A percentile compares a stretch with the other conserved stretches of the same genome.
phyloP scores from a whole-genome alignment of 116 monocot genomes.

The Cymodocea nodosa region DNA sequence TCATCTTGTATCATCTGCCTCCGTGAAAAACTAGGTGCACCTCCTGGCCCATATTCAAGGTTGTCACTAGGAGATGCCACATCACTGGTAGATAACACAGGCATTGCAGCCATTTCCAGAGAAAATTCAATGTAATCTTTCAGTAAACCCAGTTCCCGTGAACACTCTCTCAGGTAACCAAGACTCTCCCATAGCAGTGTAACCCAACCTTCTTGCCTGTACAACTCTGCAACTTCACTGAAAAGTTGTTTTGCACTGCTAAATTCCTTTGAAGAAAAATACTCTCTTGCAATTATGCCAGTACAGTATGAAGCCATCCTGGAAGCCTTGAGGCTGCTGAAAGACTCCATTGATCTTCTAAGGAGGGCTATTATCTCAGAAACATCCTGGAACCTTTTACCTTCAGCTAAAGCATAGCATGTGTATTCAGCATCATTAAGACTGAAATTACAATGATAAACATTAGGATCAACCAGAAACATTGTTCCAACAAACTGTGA shows the following conservation, averaged over 20 bases:
- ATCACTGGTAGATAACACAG: conserved; percentile 28
- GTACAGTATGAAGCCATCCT: conserved; percentile 67
- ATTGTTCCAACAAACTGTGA: background rate
- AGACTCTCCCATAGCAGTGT: conserved; percentile 83
- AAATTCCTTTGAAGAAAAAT: conserved; percentile 48
- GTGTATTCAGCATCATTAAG: conserved; percentile 75
- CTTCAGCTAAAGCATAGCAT: conserved; percentile 54
- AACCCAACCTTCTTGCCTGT: conserved; percentile 87
- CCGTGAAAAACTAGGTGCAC: conserved; percentile 42
- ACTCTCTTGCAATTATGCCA: conserved; percentile 65
- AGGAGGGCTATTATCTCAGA: conserved; percentile 76
- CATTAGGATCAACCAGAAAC: conserved; percentile 16
- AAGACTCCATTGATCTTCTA: conserved; percentile 74
- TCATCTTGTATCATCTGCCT: conserved; percentile 71
- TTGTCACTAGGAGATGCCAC: conserved; percentile 5
- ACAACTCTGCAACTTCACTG: conserved; percentile 41
- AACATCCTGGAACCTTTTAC: conserved; percentile 67
- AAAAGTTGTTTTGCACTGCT: conserved; percentile 68
- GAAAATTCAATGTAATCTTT: conserved; percentile 70
- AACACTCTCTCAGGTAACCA: conserved; percentile 74
- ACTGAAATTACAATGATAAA: conserved; percentile 29
- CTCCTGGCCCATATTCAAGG: conserved; percentile 40
- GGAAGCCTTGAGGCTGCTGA: conserved; percentile 46
- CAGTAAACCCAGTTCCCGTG: conserved; percentile 33
- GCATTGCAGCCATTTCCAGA: conserved; percentile 93